Percentiles rank a stretch among this genome's conserved stretches.
phyloP scores from a whole-genome alignment of 2,329 filamentous ascomycete species.

The Fusarium cyanostomum region DNA sequence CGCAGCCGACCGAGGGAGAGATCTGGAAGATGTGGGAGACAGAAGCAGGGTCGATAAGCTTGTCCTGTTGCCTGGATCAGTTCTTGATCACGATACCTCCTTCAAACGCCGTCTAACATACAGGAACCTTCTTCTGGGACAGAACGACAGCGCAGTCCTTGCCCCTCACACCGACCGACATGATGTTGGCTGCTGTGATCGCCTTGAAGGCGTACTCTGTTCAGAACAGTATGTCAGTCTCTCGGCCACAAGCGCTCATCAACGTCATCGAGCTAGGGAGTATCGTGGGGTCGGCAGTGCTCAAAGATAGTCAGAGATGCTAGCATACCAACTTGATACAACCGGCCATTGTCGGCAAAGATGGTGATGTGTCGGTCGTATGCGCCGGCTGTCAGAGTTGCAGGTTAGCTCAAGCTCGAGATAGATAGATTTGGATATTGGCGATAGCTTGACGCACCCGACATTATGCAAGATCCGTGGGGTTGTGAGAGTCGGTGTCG shows the following conservation, averaged over 20 bases:
- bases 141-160: slow-evolving; percentile 97
- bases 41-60: slow-evolving; percentile 96
- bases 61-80: slow-evolving; percentile 72
- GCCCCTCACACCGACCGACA: slow-evolving; percentile 92
- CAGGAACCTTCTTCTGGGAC: slow-evolving; percentile 99
- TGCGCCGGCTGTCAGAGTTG: slow-evolving; percentile 65
- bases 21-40: slow-evolving; percentile 98
- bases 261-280: slow-evolving; percentile 28
- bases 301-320: slow-evolving; percentile 4
- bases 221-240: slow-evolving; percentile 35
- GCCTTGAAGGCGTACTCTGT: slow-evolving; percentile 99
- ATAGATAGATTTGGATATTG: slow-evolving; percentile 12
- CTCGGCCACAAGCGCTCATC: slow-evolving; percentile 15
- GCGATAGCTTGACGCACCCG: slow-evolving; percentile 53
- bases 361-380: slow-evolving; percentile 99
- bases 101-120: slow-evolving; percentile 59
- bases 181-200: slow-evolving; percentile 99
- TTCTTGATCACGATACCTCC: slow-evolving; percentile 1
- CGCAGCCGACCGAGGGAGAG: slow-evolving; percentile 94
- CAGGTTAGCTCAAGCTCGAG: slow-evolving; percentile 42
- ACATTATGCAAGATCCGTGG: slow-evolving; percentile 57
- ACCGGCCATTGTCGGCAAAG: slow-evolving; percentile 97
- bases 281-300: slow-evolving; percentile 18
- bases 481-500: slow-evolving; percentile 19
- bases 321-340: slow-evolving; percentile 97